Percentiles rank a stretch among this genome's conserved stretches.
Conservation (phyloP, 306 rosid species). For the Quillaja saponaria region DNA sequence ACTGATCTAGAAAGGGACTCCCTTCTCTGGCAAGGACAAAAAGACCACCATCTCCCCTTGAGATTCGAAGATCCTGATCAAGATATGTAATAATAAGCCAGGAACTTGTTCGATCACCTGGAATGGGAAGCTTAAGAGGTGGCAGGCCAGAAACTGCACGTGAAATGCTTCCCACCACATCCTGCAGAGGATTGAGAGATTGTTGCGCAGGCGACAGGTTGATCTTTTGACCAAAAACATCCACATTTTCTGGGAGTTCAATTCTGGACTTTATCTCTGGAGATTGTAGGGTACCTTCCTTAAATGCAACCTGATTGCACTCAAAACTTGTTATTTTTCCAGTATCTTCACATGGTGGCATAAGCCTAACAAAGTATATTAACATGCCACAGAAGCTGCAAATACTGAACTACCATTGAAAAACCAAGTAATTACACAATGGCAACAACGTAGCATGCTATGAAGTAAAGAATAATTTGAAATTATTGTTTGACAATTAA, state of each 20-base stretch:
- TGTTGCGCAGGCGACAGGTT: slow-evolving; percentile 69
- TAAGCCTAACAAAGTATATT: slow-evolving; percentile 13
- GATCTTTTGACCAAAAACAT: slow-evolving; percentile 74
- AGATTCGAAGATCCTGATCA: slow-evolving; percentile 79
- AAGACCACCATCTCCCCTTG: slow-evolving; percentile 95
- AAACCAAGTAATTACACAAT: not conserved
- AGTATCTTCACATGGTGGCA: not conserved
- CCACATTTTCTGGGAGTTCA: slow-evolving; percentile 69
- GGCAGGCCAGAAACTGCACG: slow-evolving; percentile 78
- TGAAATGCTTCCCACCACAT: slow-evolving; percentile 53
- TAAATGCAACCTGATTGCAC: slow-evolving; percentile 71
- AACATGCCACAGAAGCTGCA: not conserved
- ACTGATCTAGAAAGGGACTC: slow-evolving; percentile 66
- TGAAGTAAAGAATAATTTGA: too few species aligned
- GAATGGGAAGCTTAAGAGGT: slow-evolving; percentile 80
- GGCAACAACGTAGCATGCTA: too few species aligned
- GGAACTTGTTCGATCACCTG: slow-evolving; percentile 79
- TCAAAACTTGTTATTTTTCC: slow-evolving; percentile 24
- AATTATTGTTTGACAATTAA: too few species aligned
- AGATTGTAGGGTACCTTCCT: slow-evolving; percentile 81
- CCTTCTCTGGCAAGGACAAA: slow-evolving; percentile 88
- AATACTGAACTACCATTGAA: slow-evolving; percentile 2
- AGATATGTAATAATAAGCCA: slow-evolving; percentile 91
- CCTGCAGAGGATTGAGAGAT: slow-evolving; percentile 68
- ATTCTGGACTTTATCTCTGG: slow-evolving; percentile 77